phyloP scores from a whole-genome alignment of 305 asterid species.

The Fraxinus paxiana region DNA sequence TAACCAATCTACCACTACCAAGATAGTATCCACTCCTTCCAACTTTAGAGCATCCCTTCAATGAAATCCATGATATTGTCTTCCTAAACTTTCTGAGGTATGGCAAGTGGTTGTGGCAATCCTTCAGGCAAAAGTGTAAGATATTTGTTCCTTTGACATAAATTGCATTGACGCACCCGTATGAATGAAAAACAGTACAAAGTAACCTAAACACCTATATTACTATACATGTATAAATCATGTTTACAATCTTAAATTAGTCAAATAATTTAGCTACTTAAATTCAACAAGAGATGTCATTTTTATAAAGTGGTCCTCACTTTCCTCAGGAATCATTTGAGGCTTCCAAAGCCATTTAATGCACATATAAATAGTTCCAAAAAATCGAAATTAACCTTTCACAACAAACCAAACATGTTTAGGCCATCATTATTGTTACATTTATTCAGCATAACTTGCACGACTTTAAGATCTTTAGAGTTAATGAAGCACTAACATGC shows the following conservation, averaged over 20 bases:
- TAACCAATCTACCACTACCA: neutral
- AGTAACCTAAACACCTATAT: neutral
- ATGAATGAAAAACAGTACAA: neutral
- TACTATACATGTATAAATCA: neutral
- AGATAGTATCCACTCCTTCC: neutral
- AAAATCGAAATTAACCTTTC: neutral
- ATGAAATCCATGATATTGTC: neutral
- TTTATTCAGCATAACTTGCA: neutral
- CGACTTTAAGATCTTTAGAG: neutral
- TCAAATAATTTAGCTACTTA: neutral
- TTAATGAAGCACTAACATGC: neutral
- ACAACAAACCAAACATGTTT: neutral
- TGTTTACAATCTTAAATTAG: neutral
- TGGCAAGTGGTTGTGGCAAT: neutral
- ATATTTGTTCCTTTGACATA: neutral
- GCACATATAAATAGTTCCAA: neutral
- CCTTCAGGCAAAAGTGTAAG: neutral
- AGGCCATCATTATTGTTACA: neutral
- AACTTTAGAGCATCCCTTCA: neutral
- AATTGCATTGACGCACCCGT: neutral
- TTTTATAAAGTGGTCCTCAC: neutral
- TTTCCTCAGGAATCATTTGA: neutral
- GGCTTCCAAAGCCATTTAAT: neutral
- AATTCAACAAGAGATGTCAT: neutral
- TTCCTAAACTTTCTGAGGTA: neutral